Evolutionary conservation across 2,329 filamentous ascomycete genomes (phyloP).

Genomic region (Paecilomyces sp.): DNA sequence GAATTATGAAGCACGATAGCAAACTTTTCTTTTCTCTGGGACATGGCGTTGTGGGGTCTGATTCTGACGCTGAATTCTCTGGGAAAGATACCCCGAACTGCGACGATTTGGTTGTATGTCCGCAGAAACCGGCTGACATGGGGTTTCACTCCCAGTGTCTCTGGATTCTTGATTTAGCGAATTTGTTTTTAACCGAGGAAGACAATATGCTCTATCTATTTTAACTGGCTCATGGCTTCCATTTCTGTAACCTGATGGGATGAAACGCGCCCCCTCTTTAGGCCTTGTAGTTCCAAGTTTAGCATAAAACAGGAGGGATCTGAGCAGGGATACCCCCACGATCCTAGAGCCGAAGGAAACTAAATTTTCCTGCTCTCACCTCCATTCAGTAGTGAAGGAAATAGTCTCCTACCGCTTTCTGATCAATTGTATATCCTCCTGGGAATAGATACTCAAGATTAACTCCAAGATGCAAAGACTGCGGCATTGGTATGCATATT

Average conservation of each 20-base stretch:
- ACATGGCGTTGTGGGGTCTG: constrained; percentile 16
- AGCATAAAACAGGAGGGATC: background rate
- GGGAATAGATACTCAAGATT: no score
- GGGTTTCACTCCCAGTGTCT: background rate
- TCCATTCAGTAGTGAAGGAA: background rate
- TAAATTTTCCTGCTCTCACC: background rate
- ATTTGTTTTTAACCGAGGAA: background rate
- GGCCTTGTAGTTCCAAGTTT: background rate
- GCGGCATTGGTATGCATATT: background rate
- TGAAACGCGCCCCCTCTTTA: background rate
- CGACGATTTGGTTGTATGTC: background rate
- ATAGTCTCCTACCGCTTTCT: background rate
- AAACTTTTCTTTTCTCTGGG: constrained; percentile 1
- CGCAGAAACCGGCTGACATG: background rate
- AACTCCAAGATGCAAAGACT: background rate
- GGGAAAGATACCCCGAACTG: constrained; percentile 18
- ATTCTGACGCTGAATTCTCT: constrained; percentile 9
- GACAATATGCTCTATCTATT: background rate
- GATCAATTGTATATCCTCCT: no score
- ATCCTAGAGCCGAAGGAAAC: background rate
- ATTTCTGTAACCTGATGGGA: background rate
- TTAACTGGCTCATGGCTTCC: background rate
- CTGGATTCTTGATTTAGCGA: background rate
- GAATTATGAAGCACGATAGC: constrained; percentile 14
- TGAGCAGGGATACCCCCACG: background rate